Base-by-base conservation (phyloP, 192 early-diverging fungal genomes). In the Bifiguratus adelaidae region DNA sequence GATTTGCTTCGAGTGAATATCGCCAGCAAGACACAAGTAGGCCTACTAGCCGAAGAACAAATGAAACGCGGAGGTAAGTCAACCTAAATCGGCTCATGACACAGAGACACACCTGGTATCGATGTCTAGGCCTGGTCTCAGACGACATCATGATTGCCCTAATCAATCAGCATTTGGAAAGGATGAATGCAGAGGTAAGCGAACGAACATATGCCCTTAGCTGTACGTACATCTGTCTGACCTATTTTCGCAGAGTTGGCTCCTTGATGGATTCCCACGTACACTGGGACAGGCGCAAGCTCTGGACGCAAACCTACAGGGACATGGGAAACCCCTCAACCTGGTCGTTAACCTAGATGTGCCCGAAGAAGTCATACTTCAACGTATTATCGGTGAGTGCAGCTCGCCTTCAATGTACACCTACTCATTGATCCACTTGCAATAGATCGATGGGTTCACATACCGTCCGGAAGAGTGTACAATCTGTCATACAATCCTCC, bases 401-500 rank as follows among this genome's bases (percentile, higher is more conserved):
- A 34, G 30, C 15, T 5, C 20, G 20, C 1, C n/a, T 19, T 29
- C 19, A 13, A 40, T 13, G 18, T 28, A 30, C 4, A 2, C 30
- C n/a, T 27, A 18, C 8, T 37, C 13, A 18, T 18, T 23, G 12
- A 44, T 11, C n/a, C 20, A 30, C n/a, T 52, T 21, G 27, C 13
- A 42, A 19, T 56, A 85, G 91, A 91, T 70, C 82, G 95, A 24
- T 97, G 89, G 81, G 86, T 97, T 41, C 95, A 97, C 60, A 80
- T 81, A 47, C 75, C 82, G 13, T 83, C 84, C 29, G 95, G 95
- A 3, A 76, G 95, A 3, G 91, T 92, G 9, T 98, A 98, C 70
- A 96, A 98, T 48, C 47, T 89, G 49, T 74, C 69, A 4, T 98
- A 92, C 63, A 98, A 96, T 48, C 93, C 95, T 28, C 95, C 95